phyloP scores from a whole-genome alignment of 2,329 filamentous ascomycete species.

The Penicillium sp. region DNA sequence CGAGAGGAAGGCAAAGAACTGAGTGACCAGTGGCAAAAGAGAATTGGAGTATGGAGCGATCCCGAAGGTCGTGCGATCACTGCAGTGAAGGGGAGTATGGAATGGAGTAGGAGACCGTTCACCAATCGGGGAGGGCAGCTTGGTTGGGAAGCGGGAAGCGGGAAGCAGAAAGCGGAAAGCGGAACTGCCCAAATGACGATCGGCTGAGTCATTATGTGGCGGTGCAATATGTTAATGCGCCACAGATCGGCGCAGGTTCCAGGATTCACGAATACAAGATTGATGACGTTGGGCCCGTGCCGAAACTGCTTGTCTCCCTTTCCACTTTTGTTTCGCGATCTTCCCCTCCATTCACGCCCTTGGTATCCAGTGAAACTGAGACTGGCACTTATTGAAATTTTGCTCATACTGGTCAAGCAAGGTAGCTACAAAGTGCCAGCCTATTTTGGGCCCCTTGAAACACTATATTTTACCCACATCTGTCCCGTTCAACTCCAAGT shows the following conservation, averaged over 20 bases:
- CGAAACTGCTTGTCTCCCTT: slow-evolving; percentile 2
- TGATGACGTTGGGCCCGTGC: slow-evolving; percentile 24
- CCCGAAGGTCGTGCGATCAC: slow-evolving; percentile 1
- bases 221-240: slow-evolving; percentile 11
- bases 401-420: neutral
- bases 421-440: neutral
- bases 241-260: slow-evolving; percentile 20
- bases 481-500: neutral
- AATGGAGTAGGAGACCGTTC: slow-evolving; percentile 1
- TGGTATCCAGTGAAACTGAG: slow-evolving; percentile 4
- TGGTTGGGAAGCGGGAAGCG: slow-evolving; percentile 7
- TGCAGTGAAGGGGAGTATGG: slow-evolving; percentile 1
- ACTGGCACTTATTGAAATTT: slow-evolving; percentile 14
- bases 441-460: slow-evolving; percentile 15
- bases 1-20: neutral
- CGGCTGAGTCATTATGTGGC: slow-evolving; percentile 21
- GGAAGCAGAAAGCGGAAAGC: slow-evolving; percentile 4
- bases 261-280: slow-evolving; percentile 14
- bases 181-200: slow-evolving; percentile 20
- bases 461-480: slow-evolving; percentile 16
- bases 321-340: too few species aligned
- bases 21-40: neutral
- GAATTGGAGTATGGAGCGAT: neutral
- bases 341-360: neutral
- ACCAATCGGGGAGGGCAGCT: slow-evolving; percentile 6